Evolutionary conservation across 306 rosid genomes (phyloP).

Genomic region (Senna tora): DNA sequence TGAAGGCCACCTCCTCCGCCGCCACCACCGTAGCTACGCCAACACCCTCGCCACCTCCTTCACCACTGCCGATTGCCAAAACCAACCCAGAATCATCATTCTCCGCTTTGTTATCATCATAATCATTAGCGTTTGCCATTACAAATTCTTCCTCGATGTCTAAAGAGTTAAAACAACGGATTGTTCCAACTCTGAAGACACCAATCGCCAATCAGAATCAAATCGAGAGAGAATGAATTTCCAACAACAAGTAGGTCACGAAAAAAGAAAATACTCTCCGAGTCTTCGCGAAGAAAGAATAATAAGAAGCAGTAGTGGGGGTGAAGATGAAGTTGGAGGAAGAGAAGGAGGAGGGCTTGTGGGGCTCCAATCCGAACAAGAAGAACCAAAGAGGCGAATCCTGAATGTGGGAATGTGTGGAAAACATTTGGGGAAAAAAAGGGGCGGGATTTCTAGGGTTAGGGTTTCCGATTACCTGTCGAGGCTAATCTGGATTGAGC

Average conservation of each 20-base stretch:
- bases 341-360: too few species aligned
- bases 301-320: neutral
- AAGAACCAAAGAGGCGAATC: neutral
- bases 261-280: neutral
- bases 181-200: neutral
- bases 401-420: neutral
- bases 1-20: constrained; percentile 41
- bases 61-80: constrained; percentile 18
- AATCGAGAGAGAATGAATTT: neutral
- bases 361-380: neutral
- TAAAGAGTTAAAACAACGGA: too few species aligned
- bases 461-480: constrained; percentile 29
- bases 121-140: neutral
- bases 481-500: constrained; percentile 18
- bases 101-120: constrained; percentile 26
- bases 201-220: neutral
- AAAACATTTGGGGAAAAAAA: neutral
- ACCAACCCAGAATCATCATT: constrained; percentile 37
- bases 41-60: neutral
- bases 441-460: neutral
- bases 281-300: neutral
- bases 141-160: too few species aligned
- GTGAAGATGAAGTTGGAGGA: neutral
- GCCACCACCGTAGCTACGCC: constrained; percentile 21
- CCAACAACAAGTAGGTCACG: too few species aligned